A percentile compares a stretch with the other conserved stretches of the same genome.
phyloP scores from a whole-genome alignment of 2,329 filamentous ascomycete species.

The Phaeosphaeriaceae sp. region DNA sequence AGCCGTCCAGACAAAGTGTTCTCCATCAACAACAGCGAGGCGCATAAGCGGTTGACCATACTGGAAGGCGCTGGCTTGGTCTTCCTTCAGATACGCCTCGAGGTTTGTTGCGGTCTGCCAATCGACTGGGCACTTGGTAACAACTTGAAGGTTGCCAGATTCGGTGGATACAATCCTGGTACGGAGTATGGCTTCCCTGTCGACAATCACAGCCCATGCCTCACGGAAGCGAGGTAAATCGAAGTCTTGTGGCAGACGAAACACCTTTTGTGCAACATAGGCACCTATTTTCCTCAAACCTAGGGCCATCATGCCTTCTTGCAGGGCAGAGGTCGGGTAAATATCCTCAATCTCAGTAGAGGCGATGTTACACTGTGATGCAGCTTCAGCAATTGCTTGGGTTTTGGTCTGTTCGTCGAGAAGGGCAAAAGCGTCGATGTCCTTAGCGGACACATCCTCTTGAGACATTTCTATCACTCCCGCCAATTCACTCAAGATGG shows the following conservation, averaged over 20 bases:
- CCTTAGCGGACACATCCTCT: constrained; percentile 7
- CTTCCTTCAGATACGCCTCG: constrained; percentile 13
- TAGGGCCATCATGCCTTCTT: constrained; percentile 22
- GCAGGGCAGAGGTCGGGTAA: constrained; percentile 22
- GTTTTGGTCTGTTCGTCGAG: not conserved
- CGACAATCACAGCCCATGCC: constrained; percentile 52
- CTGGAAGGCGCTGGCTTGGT: constrained; percentile 8
- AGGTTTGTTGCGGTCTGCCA: constrained; percentile 16
- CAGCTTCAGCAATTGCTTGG: constrained; percentile 1
- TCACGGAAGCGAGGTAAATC: constrained; percentile 42
- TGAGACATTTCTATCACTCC: constrained; percentile 53
- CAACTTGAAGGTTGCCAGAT: constrained; percentile 16
- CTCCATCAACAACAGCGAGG: constrained; percentile 16
- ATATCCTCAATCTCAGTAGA: constrained; percentile 16
- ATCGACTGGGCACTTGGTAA: constrained; percentile 4
- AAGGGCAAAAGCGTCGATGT: constrained; percentile 14
- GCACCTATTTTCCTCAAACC: constrained; percentile 14
- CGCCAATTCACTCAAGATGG: constrained; percentile 60
- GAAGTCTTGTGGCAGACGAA: constrained; percentile 25
- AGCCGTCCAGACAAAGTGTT: constrained; percentile 32
- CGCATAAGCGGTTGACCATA: constrained; percentile 18
- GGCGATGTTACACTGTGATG: constrained; percentile 12
- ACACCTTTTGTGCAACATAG: constrained; percentile 40
- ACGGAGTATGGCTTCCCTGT: constrained; percentile 53
- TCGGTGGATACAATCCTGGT: constrained; percentile 39